Conservation (phyloP, 257 asterid species). For the Solanum chmielewskii region DNA sequence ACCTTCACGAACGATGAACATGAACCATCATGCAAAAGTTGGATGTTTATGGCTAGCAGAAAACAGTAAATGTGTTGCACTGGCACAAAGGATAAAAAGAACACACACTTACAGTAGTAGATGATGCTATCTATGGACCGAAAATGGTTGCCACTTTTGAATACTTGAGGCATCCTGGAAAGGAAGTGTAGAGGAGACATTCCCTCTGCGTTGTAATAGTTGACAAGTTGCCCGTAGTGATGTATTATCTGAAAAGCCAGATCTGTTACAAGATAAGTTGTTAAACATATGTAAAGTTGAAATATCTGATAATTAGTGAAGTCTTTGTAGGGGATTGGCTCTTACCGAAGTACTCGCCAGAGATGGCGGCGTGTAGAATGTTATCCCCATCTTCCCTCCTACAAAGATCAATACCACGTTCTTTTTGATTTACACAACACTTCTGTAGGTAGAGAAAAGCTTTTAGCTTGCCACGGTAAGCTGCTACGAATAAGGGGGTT, state of each 20-base stretch:
- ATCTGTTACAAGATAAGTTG: conserved; percentile 10
- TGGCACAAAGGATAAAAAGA: neutral
- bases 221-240: conserved; percentile 4
- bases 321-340: neutral
- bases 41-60: neutral
- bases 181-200: conserved; percentile 39
- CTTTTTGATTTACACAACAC: neutral
- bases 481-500: conserved; percentile 39
- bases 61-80: neutral
- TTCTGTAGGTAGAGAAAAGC: conserved; percentile 15
- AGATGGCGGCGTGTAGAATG: conserved; percentile 26
- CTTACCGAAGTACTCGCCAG: conserved; percentile 34
- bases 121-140: conserved; percentile 19
- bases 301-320: neutral
- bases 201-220: conserved; percentile 24
- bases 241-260: conserved; percentile 25
- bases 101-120: conserved; percentile 22
- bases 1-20: neutral
- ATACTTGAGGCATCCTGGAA: conserved; percentile 35
- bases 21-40: neutral
- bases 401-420: conserved; percentile 6
- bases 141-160: conserved; percentile 27
- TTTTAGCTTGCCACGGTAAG: conserved; percentile 17
- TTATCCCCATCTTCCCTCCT: conserved; percentile 31
- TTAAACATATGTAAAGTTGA: neutral